Conservation (phyloP, 129 eudicot genomes). For the Kitagawia praeruptora region DNA sequence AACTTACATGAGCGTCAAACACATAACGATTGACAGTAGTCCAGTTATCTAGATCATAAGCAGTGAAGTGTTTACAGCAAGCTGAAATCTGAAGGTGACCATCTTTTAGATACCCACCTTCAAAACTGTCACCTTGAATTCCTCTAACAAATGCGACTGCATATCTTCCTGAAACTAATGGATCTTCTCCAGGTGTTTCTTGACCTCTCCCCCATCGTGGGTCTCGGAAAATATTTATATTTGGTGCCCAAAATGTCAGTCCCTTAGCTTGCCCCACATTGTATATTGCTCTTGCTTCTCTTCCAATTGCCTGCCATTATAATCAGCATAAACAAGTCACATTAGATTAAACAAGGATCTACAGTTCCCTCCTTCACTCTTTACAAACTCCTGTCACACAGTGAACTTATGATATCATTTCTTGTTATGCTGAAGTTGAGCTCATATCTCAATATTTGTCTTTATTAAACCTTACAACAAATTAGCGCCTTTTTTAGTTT, state of each 20-base stretch:
- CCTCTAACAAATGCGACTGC: slow-evolving; percentile 68
- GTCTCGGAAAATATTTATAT: slow-evolving; percentile 54
- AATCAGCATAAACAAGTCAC: background rate
- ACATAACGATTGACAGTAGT: slow-evolving; percentile 35
- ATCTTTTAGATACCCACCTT: slow-evolving; percentile 39
- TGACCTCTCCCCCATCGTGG: slow-evolving; percentile 90
- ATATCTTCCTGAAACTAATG: slow-evolving; percentile 40
- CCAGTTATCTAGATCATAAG: slow-evolving; percentile 75
- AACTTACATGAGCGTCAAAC: slow-evolving; percentile 58
- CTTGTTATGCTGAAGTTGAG: no score
- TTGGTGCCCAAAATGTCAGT: slow-evolving; percentile 82
- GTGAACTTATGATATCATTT: no score
- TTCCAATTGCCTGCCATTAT: slow-evolving; percentile 48
- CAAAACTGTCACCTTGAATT: slow-evolving; percentile 56
- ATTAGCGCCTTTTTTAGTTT: background rate
- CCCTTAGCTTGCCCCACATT: slow-evolving; percentile 68
- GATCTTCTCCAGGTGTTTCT: slow-evolving; percentile 85
- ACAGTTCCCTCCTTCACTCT: no score
- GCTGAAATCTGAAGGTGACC: slow-evolving; percentile 63
- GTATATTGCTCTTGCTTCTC: slow-evolving; percentile 60
- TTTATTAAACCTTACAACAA: background rate
- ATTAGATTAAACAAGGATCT: background rate
- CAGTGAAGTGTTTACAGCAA: slow-evolving; percentile 76
- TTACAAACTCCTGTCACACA: no score
- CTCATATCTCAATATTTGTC: no score